A percentile compares a stretch with the other conserved stretches of the same genome.
Evolutionary conservation across 129 eudicot species (phyloP).

Genomic region (Calendula officinalis): DNA sequence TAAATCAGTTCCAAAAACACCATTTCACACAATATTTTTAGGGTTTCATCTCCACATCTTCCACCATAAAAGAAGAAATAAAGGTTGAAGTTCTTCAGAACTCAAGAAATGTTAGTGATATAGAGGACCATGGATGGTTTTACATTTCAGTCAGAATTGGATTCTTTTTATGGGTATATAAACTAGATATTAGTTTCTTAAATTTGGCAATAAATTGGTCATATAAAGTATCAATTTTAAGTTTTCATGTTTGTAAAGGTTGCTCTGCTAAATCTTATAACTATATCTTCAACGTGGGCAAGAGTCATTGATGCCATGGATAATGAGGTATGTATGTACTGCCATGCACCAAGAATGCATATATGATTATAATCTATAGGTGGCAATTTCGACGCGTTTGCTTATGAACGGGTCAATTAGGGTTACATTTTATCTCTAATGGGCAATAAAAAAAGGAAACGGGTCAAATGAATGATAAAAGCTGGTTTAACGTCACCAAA

Average conservation of each 20-base stretch:
- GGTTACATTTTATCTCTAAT: too few relatives aligned
- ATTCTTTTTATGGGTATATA: slow-evolving; percentile 81
- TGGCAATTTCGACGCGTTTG: too few relatives aligned
- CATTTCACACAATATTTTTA: slow-evolving; percentile 29
- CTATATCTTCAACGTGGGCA: slow-evolving; percentile 97
- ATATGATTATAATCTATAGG: not conserved
- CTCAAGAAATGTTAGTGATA: slow-evolving; percentile 33
- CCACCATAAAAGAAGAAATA: slow-evolving; percentile 50
- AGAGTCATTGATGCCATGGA: slow-evolving; percentile 96
- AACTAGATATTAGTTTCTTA: not conserved
- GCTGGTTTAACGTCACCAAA: too few relatives aligned
- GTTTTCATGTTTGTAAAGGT: slow-evolving; percentile 44
- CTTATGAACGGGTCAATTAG: too few relatives aligned
- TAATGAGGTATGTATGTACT: slow-evolving; percentile 76
- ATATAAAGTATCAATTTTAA: slow-evolving; percentile 2
- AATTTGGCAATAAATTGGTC: not conserved
- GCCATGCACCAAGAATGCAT: not conserved
- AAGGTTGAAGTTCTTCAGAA: slow-evolving; percentile 48
- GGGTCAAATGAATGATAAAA: too few relatives aligned
- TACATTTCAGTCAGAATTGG: slow-evolving; percentile 75
- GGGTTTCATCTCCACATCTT: slow-evolving; percentile 41
- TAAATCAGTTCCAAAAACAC: slow-evolving; percentile 10
- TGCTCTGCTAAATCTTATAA: slow-evolving; percentile 80
- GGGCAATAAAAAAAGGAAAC: too few relatives aligned
- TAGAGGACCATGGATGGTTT: slow-evolving; percentile 67